Percentiles rank a stretch among this genome's conserved stretches.
These are phyloP conservation scores for Kurtzmaniella quercitrusa DNA, from an alignment of 1,139 yeast genomes.

Conservation along the genomic window DNA sequence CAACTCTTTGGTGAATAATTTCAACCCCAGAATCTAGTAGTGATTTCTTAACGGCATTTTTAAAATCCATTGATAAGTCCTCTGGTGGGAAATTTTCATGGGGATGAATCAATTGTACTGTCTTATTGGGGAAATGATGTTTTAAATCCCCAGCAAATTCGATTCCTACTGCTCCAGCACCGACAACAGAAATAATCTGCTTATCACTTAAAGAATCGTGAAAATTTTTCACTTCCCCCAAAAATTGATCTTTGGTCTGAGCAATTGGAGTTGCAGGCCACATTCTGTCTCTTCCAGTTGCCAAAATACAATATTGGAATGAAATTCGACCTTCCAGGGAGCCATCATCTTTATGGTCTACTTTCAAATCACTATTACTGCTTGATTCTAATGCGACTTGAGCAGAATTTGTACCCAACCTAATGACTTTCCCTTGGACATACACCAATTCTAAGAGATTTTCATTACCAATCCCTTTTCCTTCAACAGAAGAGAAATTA, in stretches of 20 bases:
- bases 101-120: slow-evolving; percentile 38
- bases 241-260: slow-evolving; percentile 21
- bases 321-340: too few species aligned
- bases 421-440: slow-evolving; percentile 37
- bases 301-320: slow-evolving; percentile 48
- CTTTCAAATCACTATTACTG: slow-evolving; percentile 7
- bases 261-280: slow-evolving; percentile 55
- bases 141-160: slow-evolving; percentile 47
- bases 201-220: slow-evolving; percentile 18
- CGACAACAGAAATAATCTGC: slow-evolving; percentile 32
- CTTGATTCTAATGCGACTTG: slow-evolving; percentile 15
- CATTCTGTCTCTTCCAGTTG: slow-evolving; percentile 47
- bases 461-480: slow-evolving; percentile 2
- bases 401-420: slow-evolving; percentile 24
- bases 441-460: slow-evolving; percentile 20
- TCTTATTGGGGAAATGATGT: slow-evolving; percentile 28
- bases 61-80: slow-evolving; percentile 30
- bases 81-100: slow-evolving; percentile 39
- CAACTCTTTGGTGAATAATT: slow-evolving; percentile 23
- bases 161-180: slow-evolving; percentile 51
- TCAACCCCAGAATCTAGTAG: slow-evolving; percentile 19
- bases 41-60: slow-evolving; percentile 21
- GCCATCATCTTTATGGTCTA: too few species aligned
- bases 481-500: neutral
- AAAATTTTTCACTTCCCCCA: slow-evolving; percentile 32